A percentile compares a stretch with the other conserved stretches of the same genome.
phyloP scores from a whole-genome alignment of 139 green algal genomes.

The Haematococcus sp. region DNA sequence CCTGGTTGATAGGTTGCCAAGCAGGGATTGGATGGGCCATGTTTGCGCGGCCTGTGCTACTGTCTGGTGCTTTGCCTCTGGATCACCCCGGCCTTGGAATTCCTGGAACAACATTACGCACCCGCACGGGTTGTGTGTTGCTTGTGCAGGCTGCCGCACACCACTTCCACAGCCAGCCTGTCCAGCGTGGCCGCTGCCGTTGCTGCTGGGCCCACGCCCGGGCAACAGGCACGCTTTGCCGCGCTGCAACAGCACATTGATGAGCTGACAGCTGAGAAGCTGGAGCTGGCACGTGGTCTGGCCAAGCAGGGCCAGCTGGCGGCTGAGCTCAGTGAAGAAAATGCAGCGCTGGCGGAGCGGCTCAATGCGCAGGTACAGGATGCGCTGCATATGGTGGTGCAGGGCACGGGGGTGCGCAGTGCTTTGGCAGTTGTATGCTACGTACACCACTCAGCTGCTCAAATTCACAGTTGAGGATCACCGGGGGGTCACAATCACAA shows the following conservation, averaged over 20 bases:
- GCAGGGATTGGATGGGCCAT: too few species aligned
- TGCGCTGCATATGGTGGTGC: background rate
- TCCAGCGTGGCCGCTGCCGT: too few species aligned
- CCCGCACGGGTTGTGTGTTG: too few species aligned
- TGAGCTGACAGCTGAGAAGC: conserved; percentile 74
- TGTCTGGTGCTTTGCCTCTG: too few species aligned
- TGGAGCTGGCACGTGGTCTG: conserved; percentile 56
- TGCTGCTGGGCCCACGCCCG: background rate
- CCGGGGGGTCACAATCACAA: too few species aligned
- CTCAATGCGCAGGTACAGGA: background rate
- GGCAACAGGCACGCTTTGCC: conserved; percentile 20
- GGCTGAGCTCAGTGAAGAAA: background rate
- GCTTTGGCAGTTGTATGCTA: background rate
- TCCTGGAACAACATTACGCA: too few species aligned
- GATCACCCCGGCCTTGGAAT: too few species aligned
- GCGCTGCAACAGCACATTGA: conserved; percentile 73
- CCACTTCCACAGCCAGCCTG: background rate
- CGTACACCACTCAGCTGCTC: too few species aligned
- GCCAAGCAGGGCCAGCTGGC: conserved; percentile 36
- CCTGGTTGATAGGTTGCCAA: background rate
- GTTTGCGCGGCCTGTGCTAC: too few species aligned
- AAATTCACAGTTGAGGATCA: too few species aligned
- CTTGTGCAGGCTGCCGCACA: background rate
- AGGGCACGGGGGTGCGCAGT: background rate
- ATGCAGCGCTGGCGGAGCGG: background rate